phyloP scores from a whole-genome alignment of 225 moss, liverwort and hornwort genomes.

The Pleurozium schreberi region DNA sequence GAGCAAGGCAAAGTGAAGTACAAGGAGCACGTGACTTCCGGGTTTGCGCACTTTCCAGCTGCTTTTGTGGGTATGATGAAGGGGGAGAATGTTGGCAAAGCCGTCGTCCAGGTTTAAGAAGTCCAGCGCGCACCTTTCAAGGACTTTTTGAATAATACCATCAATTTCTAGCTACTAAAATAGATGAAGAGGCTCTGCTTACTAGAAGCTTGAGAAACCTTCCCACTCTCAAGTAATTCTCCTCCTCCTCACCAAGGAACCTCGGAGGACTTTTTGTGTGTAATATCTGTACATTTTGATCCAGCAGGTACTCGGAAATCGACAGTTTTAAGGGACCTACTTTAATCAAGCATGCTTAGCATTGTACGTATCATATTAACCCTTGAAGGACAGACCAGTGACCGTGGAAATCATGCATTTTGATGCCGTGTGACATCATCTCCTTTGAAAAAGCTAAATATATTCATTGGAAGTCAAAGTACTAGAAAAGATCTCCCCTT shows the following conservation, averaged over 20 bases:
- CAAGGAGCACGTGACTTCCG: constrained; percentile 41
- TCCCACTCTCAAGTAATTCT: background rate
- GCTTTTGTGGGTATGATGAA: constrained; percentile 38
- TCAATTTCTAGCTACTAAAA: background rate
- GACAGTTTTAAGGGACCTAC: background rate
- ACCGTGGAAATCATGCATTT: no score
- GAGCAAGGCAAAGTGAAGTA: constrained; percentile 48
- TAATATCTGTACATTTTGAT: background rate
- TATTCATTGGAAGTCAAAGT: no score
- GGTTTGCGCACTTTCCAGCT: constrained; percentile 31
- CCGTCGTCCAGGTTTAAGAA: background rate
- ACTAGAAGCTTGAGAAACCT: background rate
- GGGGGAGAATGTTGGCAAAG: constrained; percentile 61
- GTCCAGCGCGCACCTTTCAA: background rate
- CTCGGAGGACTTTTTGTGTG: background rate
- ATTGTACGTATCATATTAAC: background rate
- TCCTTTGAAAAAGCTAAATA: no score
- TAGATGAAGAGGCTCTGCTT: background rate
- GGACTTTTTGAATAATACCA: no score
- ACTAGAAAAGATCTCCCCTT: no score
- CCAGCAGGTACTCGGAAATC: no score
- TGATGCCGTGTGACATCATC: no score
- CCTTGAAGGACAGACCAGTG: no score
- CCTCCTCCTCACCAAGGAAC: background rate
- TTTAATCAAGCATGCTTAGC: background rate